These are phyloP conservation scores for Auxenochlorella protothecoides DNA, from an alignment of 139 green algal genomes.

Conservation along the genomic window DNA sequence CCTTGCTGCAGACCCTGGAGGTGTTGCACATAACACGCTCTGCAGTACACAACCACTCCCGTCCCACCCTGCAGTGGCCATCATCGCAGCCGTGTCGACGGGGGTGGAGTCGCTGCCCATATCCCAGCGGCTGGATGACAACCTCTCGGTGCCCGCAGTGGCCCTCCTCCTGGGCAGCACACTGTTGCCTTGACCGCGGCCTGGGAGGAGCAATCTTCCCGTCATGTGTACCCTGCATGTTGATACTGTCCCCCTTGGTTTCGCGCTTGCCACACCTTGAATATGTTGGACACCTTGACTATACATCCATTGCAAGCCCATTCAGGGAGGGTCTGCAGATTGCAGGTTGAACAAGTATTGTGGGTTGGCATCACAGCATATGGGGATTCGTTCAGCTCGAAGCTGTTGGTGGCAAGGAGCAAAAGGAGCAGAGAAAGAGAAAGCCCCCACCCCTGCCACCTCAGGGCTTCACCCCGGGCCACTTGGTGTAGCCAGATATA, in stretches of 20 bases:
- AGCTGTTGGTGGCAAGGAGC: background rate
- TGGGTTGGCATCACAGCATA: background rate
- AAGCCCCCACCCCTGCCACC: background rate
- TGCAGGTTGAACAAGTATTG: background rate
- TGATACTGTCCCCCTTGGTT: no score
- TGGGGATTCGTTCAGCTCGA: no score
- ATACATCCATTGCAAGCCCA: background rate
- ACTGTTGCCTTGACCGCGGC: background rate
- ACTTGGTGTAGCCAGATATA: conserved; percentile 71
- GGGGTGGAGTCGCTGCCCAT: conserved; percentile 78
- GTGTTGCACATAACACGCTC: no score
- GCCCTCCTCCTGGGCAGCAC: conserved; percentile 6
- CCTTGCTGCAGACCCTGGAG: no score
- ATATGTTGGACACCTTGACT: no score
- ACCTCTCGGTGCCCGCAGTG: conserved; percentile 72
- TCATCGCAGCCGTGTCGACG: conserved; percentile 43
- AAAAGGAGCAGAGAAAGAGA: background rate
- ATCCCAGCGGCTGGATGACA: conserved; percentile 77
- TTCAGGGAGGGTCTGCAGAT: background rate
- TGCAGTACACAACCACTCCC: background rate
- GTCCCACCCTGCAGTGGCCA: conserved; percentile 25
- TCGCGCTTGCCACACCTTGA: no score
- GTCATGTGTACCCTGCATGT: no score
- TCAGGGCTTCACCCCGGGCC: conserved; percentile 13
- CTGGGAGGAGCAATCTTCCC: no score